These are phyloP conservation scores for Ustilago tritici DNA, from an alignment of 1,284 basidiomycete species.

Conservation along the genomic window DNA sequence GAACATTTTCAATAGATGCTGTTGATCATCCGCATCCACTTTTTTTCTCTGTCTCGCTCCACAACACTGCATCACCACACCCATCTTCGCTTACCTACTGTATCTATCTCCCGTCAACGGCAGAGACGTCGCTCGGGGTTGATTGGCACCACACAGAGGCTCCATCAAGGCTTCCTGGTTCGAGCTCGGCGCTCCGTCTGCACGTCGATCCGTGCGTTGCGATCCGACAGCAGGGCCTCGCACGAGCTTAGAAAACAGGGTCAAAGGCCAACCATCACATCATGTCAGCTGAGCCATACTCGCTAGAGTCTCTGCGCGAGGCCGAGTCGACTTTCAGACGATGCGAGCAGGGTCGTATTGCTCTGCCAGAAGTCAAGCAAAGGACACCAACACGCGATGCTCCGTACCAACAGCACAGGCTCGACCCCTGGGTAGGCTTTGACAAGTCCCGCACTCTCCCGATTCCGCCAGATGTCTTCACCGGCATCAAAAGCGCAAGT, in stretches of 20 bases:
- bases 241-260: neutral
- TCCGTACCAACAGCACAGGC: slow-evolving; percentile 59
- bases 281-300: slow-evolving; percentile 43
- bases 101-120: neutral
- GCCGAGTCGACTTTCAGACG: slow-evolving; percentile 42
- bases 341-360: slow-evolving; percentile 46
- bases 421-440: slow-evolving; percentile 60
- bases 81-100: neutral
- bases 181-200: neutral
- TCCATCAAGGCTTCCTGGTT: neutral
- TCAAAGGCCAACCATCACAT: slow-evolving; percentile 8
- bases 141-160: neutral
- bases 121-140: neutral
- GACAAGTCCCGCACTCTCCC: slow-evolving; percentile 58
- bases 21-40: slow-evolving; percentile 18
- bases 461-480: slow-evolving; percentile 59
- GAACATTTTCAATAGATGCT: slow-evolving; percentile 11
- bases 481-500: slow-evolving; percentile 59
- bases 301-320: slow-evolving; percentile 43
- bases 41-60: neutral
- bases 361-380: slow-evolving; percentile 50
- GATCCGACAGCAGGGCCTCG: neutral
- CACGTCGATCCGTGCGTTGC: neutral
- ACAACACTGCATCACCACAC: neutral
- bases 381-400: slow-evolving; percentile 57